A percentile compares a stretch with the other conserved stretches of the same genome.
These are phyloP conservation scores for Sphaerulina musiva DNA, from an alignment of 2,329 filamentous ascomycete species.

Conservation along the genomic window DNA sequence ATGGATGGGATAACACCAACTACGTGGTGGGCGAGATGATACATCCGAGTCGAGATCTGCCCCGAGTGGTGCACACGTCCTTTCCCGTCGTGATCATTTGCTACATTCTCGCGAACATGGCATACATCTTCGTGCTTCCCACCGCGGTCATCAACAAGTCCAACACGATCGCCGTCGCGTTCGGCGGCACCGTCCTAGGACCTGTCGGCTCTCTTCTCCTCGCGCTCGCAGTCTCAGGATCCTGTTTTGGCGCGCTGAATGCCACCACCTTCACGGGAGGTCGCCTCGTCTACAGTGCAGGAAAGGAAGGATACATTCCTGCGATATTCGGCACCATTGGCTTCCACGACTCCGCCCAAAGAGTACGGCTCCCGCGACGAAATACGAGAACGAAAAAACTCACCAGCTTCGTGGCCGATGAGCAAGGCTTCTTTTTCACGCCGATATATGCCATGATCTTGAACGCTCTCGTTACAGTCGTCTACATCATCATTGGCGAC, in stretches of 20 bases:
- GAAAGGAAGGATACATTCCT: constrained; percentile 91
- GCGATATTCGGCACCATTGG: constrained; percentile 77
- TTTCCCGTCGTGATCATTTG: constrained; percentile 88
- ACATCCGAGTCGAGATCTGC: constrained; percentile 81
- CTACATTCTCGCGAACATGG: constrained; percentile 84
- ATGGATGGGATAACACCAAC: constrained; percentile 99
- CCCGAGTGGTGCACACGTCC: constrained; percentile 89
- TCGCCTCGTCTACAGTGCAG: constrained; percentile 85
- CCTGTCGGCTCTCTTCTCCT: constrained; percentile 73
- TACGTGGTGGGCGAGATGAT: constrained; percentile 97
- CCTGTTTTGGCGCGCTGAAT: constrained; percentile 91
- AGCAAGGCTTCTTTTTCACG: constrained; percentile 79
- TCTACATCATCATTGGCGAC: constrained; percentile 80
- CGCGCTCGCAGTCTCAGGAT: constrained; percentile 81
- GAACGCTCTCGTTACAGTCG: constrained; percentile 65
- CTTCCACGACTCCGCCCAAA: constrained; percentile 44
- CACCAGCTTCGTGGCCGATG: constrained; percentile 63
- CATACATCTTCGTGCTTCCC: constrained; percentile 91
- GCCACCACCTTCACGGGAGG: constrained; percentile 90
- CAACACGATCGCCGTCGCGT: constrained; percentile 94
- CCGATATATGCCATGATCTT: constrained; percentile 87
- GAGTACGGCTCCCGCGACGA: constrained; percentile 35
- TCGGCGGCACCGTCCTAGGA: constrained; percentile 85
- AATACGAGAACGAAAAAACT: constrained; percentile 56
- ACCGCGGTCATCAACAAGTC: constrained; percentile 70